A percentile compares a stretch with the other conserved stretches of the same genome.
These are phyloP conservation scores for Sporothrix euskadiensis DNA, from an alignment of 2,329 filamentous ascomycete genomes.

Conservation along the genomic window DNA sequence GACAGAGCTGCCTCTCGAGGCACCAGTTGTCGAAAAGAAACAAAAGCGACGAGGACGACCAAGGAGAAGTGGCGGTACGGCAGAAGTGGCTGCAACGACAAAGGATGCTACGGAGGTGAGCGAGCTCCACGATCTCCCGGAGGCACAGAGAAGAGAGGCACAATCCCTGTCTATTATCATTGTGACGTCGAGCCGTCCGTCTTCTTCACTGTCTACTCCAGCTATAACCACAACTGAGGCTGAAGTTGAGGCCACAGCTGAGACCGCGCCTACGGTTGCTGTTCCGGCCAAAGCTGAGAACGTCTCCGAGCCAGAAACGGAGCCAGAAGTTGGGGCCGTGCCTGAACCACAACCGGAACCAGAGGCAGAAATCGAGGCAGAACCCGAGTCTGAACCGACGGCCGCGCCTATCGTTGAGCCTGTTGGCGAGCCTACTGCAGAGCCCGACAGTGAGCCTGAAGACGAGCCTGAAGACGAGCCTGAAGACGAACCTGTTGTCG, in stretches of 20 bases:
- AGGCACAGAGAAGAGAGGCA: neutral
- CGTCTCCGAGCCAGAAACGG: neutral
- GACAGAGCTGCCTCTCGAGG: neutral
- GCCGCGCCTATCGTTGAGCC: neutral
- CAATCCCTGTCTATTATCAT: slow-evolving; percentile 1
- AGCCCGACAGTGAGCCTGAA: neutral
- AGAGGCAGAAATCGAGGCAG: neutral
- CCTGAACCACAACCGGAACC: neutral
- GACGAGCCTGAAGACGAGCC: neutral
- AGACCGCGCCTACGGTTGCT: no score
- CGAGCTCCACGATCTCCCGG: neutral
- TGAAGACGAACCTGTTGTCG: neutral
- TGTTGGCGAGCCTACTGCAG: neutral
- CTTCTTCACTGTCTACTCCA: neutral
- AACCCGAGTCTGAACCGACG: neutral
- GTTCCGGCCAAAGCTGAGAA: no score
- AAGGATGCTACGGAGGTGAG: neutral
- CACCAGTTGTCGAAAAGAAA: neutral
- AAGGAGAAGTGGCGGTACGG: neutral
- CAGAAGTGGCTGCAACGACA: neutral
- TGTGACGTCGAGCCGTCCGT: neutral
- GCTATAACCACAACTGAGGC: neutral
- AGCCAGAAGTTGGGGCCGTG: neutral
- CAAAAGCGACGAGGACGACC: neutral
- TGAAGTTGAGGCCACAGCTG: neutral